Conservation (phyloP, 305 asterid genomes). For the Fraxinus platypoda region DNA sequence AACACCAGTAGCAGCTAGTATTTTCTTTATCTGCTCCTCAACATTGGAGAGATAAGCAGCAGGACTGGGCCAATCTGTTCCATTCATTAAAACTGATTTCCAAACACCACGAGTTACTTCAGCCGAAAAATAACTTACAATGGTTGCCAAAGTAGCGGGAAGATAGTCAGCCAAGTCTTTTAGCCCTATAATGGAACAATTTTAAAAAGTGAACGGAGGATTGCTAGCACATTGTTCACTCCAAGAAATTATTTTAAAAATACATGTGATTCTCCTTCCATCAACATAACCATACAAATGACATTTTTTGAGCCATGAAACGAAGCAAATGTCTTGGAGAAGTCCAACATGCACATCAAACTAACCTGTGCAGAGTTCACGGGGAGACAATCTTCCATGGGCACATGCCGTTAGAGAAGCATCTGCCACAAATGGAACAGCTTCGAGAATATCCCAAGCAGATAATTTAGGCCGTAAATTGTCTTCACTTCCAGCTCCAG, state of each 20-base stretch:
- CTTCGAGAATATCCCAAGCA: slow-evolving; percentile 98
- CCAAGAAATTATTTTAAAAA: not conserved
- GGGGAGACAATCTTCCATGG: slow-evolving; percentile 85
- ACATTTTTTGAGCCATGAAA: not conserved
- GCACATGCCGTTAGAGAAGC: slow-evolving; percentile 97
- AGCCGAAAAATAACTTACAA: slow-evolving; percentile 94
- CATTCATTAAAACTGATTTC: slow-evolving; percentile 95
- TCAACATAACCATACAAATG: not conserved
- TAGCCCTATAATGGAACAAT: slow-evolving; percentile 52
- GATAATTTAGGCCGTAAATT: slow-evolving; percentile 72
- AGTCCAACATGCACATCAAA: not conserved
- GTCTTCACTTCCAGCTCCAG: slow-evolving; percentile 75
- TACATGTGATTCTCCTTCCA: not conserved
- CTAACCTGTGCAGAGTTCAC: slow-evolving; percentile 96
- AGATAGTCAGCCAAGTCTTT: slow-evolving; percentile 96
- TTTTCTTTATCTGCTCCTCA: slow-evolving; percentile 93
- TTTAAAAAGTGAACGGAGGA: slow-evolving; percentile 9
- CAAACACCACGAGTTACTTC: slow-evolving; percentile 98
- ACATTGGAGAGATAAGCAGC: slow-evolving; percentile 88
- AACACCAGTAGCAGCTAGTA: slow-evolving; percentile 90
- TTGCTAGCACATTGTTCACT: not conserved
- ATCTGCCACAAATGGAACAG: slow-evolving; percentile 93
- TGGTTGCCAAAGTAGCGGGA: slow-evolving; percentile 94
- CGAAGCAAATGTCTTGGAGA: not conserved
- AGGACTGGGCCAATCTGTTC: slow-evolving; percentile 99